Evolutionary conservation across 768 basidiomycete genomes (phyloP), one percentile per base, ranked within the genome.

Genomic region (Lanmaoa pseudosensibilis): DNA sequence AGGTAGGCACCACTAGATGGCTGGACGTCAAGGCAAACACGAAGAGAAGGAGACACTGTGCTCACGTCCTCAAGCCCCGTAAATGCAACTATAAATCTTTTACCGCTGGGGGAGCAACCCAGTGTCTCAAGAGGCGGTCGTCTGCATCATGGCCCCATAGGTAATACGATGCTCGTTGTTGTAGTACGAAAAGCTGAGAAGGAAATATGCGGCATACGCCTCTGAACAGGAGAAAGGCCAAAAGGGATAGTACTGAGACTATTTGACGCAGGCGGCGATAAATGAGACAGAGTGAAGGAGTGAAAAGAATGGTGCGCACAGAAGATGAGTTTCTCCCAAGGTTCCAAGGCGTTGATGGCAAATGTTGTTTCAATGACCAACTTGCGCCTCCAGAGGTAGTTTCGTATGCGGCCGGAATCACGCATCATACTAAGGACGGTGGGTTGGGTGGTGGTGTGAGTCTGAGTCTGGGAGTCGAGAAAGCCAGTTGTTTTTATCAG

Each of bases 301-400:
- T 39, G 38, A 58, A 46, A 44, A 16, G 27, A 34, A 49, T 3
- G 8, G 23, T 23, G 77, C 86, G 66, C 65, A 87, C 86, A 65
- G 54, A 83, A 75, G 37, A 86, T 67, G 45, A 80, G 63, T 63
- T 85, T 84, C 76, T 88, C 88, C 87, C 86, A 87, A 55, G 82
- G 78, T 66, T 89, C 85, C 55, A 87, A 70, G 63, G 87, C 78
- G 30, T 78, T 76, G 39, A 87, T 72, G 7, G 77, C 86, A 57
- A 84, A 82, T 0, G 84, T 85, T 3, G 78, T 73, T 67, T 86
- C 85, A 34, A 88, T 68, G 74, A 80, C 76, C 50, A 86, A 67
- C 57, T 82, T 75, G 67, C 76, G 73, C 15, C 76, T 77, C 84
- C 85, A 85, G 46, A 85, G 52, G 59, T 69, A 63, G 52, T 68